Evolutionary conservation across 2,329 filamentous ascomycete genomes (phyloP).

Genomic region (Penicillium palitans): DNA sequence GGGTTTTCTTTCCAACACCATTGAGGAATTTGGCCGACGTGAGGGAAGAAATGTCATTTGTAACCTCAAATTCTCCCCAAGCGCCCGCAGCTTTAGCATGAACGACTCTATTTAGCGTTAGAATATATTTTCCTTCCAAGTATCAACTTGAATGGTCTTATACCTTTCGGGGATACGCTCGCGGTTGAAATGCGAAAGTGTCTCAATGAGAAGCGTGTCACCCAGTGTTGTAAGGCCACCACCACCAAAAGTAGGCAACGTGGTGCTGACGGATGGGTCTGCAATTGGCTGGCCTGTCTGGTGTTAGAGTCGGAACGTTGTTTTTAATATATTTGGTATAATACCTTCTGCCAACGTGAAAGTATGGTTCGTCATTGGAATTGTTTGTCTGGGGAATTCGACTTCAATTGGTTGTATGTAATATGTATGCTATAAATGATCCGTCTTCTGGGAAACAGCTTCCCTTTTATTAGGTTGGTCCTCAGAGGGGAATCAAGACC

Average conservation of each 20-base stretch:
- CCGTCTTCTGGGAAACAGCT: neutral
- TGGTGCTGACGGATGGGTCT: constrained; percentile 25
- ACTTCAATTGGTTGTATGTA: neutral
- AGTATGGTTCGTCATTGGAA: constrained; percentile 17
- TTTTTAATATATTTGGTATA: neutral
- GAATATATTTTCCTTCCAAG: neutral
- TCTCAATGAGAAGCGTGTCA: constrained; percentile 63
- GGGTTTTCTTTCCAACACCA: constrained; percentile 56
- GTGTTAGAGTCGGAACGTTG: neutral
- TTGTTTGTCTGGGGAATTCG: neutral
- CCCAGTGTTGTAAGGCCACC: constrained; percentile 51
- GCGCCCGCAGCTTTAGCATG: constrained; percentile 62
- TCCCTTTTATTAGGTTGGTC: neutral
- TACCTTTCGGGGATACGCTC: constrained; percentile 62
- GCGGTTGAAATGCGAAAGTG: constrained; percentile 61
- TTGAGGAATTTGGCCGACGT: constrained; percentile 58
- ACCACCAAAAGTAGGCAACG: constrained; percentile 28
- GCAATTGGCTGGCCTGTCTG: constrained; percentile 28
- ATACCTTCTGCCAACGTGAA: constrained; percentile 34
- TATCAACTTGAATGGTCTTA: neutral
- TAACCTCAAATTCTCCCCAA: constrained; percentile 62
- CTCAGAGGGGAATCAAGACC: neutral
- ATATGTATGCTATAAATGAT: neutral
- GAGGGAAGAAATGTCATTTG: constrained; percentile 55
- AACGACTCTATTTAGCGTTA: constrained; percentile 45